phyloP scores from a whole-genome alignment of 768 basidiomycete species.

The Amanita polypyramis region DNA sequence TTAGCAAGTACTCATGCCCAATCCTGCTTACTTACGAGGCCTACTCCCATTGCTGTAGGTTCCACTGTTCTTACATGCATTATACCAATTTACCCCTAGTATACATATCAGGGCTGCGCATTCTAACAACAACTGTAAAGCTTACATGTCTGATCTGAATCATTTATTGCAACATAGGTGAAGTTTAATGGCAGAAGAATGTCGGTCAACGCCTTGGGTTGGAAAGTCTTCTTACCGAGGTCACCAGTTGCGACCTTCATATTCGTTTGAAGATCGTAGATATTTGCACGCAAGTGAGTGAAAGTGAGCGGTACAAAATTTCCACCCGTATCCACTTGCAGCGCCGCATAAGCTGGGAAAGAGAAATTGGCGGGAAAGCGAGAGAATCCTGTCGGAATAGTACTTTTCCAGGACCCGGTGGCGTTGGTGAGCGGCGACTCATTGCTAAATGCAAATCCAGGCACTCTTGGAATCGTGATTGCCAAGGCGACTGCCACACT shows the following conservation, averaged over 20 bases:
- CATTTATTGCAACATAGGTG: constrained; percentile 70
- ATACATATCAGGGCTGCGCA: constrained; percentile 4
- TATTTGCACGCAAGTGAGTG: constrained; percentile 49
- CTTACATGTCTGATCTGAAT: constrained; percentile 76
- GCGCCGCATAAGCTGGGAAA: constrained; percentile 66
- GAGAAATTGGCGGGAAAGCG: constrained; percentile 82
- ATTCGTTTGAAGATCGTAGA: constrained; percentile 61
- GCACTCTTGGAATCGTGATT: constrained; percentile 79
- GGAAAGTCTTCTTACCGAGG: constrained; percentile 45
- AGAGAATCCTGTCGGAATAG: constrained; percentile 54
- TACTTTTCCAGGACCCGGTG: constrained; percentile 43
- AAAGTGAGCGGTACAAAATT: constrained; percentile 77
- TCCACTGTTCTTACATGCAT: constrained; percentile 58
- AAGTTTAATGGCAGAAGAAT: constrained; percentile 75
- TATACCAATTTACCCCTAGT: constrained; percentile 65
- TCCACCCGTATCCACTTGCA: constrained; percentile 65
- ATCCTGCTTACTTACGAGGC: constrained; percentile 37
- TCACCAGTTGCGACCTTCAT: constrained; percentile 61
- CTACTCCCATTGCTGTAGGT: constrained; percentile 39
- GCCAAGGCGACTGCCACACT: constrained; percentile 64
- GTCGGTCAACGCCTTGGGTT: constrained; percentile 55
- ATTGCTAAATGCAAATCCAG: constrained; percentile 53
- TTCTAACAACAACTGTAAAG: constrained; percentile 7
- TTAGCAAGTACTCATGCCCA: constrained; percentile 8
- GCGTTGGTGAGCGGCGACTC: constrained; percentile 48